Evolutionary conservation across 257 asterid species (phyloP).

Genomic region (Gentiana straminea): DNA sequence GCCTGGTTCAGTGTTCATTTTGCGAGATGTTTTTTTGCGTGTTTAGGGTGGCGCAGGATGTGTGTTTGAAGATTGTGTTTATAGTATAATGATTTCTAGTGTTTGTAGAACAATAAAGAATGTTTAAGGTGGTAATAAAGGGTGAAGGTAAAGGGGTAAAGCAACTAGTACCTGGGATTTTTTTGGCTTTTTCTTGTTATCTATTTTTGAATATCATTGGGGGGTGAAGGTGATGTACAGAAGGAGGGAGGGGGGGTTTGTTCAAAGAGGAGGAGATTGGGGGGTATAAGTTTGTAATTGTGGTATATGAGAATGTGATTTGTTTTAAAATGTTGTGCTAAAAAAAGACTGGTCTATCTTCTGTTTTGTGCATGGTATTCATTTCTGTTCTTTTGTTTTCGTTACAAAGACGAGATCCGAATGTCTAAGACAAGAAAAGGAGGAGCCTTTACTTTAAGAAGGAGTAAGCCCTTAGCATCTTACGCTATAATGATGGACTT

Average conservation of each 20-base stretch:
- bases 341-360: no score
- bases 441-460: no score
- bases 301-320: conserved; percentile 11
- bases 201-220: conserved; percentile 13
- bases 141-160: conserved; percentile 4
- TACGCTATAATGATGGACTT: no score
- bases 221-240: conserved; percentile 19
- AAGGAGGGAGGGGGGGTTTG: conserved; percentile 9
- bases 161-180: conserved; percentile 3
- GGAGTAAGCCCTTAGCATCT: no score
- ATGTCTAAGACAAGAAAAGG: no score
- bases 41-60: conserved; percentile 9
- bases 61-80: conserved; percentile 2
- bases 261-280: not conserved
- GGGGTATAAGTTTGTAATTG: conserved; percentile 12
- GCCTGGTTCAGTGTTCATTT: no score
- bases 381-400: no score
- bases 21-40: not conserved
- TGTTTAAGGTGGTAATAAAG: conserved; percentile 4
- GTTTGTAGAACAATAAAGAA: conserved; percentile 17
- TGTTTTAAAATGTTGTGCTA: not conserved
- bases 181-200: conserved; percentile 7
- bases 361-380: no score
- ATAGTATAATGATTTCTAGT: conserved; percentile 4
- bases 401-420: no score